Percentiles rank a stretch among this genome's conserved stretches.
Conservation (phyloP, 2,329 filamentous ascomycete species). For the Cladorrhinum sp. region DNA sequence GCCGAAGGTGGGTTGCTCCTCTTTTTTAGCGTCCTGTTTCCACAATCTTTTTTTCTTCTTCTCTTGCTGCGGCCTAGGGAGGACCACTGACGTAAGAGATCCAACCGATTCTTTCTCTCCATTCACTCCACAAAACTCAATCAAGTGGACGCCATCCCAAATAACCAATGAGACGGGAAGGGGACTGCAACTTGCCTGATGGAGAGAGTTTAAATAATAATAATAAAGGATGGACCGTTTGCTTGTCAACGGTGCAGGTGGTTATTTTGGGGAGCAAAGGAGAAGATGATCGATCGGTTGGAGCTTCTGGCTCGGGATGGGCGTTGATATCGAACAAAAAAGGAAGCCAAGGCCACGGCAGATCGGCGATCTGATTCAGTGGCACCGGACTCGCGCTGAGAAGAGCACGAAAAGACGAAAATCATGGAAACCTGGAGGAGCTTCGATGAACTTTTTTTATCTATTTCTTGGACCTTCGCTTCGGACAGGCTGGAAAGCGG, state of each 20-base stretch:
- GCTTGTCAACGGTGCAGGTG: slow-evolving; percentile 2
- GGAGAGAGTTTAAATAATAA: not conserved
- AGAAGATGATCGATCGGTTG: not conserved
- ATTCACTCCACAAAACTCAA: not conserved
- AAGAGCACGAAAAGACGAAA: slow-evolving; percentile 12
- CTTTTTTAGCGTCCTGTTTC: not conserved
- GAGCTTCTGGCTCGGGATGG: slow-evolving; percentile 7
- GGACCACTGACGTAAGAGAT: not conserved
- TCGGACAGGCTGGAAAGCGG: slow-evolving; percentile 12
- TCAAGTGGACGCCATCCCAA: not conserved
- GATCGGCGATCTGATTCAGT: slow-evolving; percentile 6
- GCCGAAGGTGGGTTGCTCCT: not conserved
- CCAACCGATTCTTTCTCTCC: not conserved
- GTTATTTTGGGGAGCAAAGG: not conserved
- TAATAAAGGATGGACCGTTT: not conserved
- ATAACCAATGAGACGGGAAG: not conserved
- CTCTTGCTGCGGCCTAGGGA: not conserved
- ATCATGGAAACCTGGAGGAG: slow-evolving; percentile 19
- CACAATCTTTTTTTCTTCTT: no score
- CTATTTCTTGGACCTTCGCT: slow-evolving; percentile 14
- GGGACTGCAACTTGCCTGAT: slow-evolving; percentile 1
- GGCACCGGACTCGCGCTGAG: not conserved
- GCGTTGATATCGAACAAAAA: not conserved
- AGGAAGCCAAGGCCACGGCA: not conserved
- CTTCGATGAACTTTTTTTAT: slow-evolving; percentile 24